Conservation (phyloP, 2,329 filamentous ascomycete genomes). For the Penicillium sp. region DNA sequence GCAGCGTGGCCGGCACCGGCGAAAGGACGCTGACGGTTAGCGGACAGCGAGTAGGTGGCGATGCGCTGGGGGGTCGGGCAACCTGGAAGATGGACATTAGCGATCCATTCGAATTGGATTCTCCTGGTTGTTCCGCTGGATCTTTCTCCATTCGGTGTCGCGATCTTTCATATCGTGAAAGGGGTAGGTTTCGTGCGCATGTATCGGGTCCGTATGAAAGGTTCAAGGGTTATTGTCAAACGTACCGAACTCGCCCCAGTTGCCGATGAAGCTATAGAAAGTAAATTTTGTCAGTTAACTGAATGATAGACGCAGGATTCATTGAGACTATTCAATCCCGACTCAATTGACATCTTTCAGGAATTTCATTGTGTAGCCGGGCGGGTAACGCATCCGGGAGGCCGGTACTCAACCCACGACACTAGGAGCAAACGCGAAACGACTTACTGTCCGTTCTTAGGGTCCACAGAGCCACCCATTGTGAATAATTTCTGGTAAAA, state of each 20-base stretch:
- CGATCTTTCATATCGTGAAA: not conserved
- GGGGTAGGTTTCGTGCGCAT: slow-evolving; percentile 5
- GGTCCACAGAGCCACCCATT: slow-evolving; percentile 41
- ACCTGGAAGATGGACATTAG: slow-evolving; percentile 21
- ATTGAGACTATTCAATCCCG: not conserved
- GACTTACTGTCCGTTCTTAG: slow-evolving; percentile 47
- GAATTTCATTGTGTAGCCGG: slow-evolving; percentile 9
- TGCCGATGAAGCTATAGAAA: slow-evolving; percentile 64
- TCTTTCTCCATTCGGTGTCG: not conserved
- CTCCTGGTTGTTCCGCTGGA: not conserved
- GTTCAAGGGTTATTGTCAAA: slow-evolving; percentile 37
- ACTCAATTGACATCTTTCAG: not conserved
- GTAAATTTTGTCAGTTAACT: slow-evolving; percentile 24
- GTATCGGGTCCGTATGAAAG: slow-evolving; percentile 13
- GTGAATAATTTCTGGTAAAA: slow-evolving; percentile 24
- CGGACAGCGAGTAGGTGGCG: slow-evolving; percentile 69
- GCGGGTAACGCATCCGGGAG: slow-evolving; percentile 22
- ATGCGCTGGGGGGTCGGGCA: slow-evolving; percentile 55
- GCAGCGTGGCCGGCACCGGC: slow-evolving; percentile 75
- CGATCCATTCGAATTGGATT: not conserved
- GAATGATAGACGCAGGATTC: not conserved
- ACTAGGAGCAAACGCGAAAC: slow-evolving; percentile 1
- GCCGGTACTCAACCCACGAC: slow-evolving; percentile 5
- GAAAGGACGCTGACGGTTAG: slow-evolving; percentile 86
- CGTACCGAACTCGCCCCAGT: slow-evolving; percentile 74